These are phyloP conservation scores for Ophiocytium majus DNA, from an alignment of 352 stramenopile species.

Conservation along the genomic window DNA sequence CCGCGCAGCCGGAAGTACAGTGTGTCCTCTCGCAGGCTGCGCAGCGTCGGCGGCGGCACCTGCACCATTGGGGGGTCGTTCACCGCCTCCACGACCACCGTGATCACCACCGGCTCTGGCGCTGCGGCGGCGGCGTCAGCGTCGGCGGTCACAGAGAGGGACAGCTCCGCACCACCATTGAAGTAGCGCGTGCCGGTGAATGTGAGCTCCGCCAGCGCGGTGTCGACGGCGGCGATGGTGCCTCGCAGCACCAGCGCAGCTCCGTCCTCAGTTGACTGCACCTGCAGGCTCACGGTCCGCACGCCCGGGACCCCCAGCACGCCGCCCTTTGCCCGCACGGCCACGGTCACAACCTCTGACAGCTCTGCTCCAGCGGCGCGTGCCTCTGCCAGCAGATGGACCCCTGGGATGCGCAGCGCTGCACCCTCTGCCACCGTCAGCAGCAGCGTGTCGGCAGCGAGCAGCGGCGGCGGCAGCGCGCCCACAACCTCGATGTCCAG, in stretches of 20 bases:
- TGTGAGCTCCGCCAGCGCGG: conserved; percentile 23
- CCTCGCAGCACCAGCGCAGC: conserved; percentile 23
- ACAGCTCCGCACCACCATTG: conserved; percentile 31
- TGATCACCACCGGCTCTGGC: conserved; percentile 9
- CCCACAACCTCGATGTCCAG: background rate
- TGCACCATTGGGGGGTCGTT: conserved; percentile 33
- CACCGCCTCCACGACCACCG: conserved; percentile 30
- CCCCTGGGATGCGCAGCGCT: background rate
- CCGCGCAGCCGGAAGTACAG: background rate
- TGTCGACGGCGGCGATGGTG: conserved; percentile 25
- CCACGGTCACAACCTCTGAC: no score
- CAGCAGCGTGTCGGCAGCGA: background rate
- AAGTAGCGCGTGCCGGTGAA: conserved; percentile 28
- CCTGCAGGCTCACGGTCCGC: no score
- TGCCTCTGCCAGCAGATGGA: no score
- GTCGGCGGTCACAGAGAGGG: background rate
- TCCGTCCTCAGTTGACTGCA: background rate
- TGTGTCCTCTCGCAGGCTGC: conserved; percentile 13
- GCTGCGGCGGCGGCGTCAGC: background rate
- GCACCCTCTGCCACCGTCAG: background rate
- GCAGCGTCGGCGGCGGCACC: conserved; percentile 17
- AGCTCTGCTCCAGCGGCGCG: no score
- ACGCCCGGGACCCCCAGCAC: no score
- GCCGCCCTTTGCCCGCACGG: no score
- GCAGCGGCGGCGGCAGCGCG: no score